phyloP scores from a whole-genome alignment of 257 asterid species.

The Solanum clarkiae region DNA sequence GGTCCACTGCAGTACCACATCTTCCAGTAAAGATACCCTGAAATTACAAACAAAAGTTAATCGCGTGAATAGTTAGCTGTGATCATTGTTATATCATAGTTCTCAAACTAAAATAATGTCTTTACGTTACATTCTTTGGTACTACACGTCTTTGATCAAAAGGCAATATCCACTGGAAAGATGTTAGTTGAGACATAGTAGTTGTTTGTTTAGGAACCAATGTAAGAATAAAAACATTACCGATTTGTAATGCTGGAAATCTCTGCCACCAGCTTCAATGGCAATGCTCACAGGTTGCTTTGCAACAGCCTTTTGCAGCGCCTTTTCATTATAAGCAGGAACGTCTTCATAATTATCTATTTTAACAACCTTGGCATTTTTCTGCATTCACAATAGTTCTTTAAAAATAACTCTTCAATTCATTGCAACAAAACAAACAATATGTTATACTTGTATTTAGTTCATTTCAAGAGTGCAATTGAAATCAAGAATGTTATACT shows the following conservation, averaged over 20 bases:
- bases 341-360: conserved; percentile 19
- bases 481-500: neutral
- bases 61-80: neutral
- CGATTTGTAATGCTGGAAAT: conserved; percentile 8
- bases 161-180: neutral
- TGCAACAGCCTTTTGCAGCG: conserved; percentile 17
- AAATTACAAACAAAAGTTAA: neutral
- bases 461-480: neutral
- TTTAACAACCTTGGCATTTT: conserved; percentile 16
- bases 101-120: neutral
- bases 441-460: neutral
- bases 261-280: conserved; percentile 6
- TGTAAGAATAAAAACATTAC: neutral
- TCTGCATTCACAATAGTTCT: conserved; percentile 1
- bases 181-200: neutral
- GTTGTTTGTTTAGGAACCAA: neutral
- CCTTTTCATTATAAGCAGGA: conserved; percentile 3
- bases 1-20: conserved; percentile 37
- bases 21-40: conserved; percentile 51
- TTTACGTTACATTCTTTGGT: neutral
- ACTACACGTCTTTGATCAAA: neutral
- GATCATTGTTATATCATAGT: neutral
- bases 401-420: neutral
- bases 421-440: neutral
- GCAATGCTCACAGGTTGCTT: conserved; percentile 15